These are phyloP conservation scores for Coemansia umbellata DNA, from an alignment of 192 early-diverging fungal species.

Conservation along the genomic window DNA sequence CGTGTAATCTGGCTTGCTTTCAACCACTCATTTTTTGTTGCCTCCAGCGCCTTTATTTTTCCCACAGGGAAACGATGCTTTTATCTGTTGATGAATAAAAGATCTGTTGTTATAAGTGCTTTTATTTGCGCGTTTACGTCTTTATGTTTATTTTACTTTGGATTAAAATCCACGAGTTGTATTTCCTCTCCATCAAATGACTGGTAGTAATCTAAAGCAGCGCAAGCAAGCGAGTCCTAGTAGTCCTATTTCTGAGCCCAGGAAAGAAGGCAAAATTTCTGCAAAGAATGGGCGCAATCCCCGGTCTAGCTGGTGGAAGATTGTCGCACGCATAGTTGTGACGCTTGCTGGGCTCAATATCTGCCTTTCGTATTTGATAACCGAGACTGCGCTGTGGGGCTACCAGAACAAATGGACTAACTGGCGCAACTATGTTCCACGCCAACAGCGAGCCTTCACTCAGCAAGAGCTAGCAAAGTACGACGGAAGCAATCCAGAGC, in stretches of 20 bases:
- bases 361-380: conserved; percentile 62
- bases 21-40: too few relatives aligned
- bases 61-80: too few relatives aligned
- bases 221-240: not conserved
- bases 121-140: too few relatives aligned
- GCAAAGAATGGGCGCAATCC: not conserved
- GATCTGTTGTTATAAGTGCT: too few relatives aligned
- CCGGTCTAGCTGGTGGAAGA: conserved; percentile 34
- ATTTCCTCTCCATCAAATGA: too few relatives aligned
- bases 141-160: too few relatives aligned
- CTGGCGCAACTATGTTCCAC: conserved; percentile 65
- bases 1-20: too few relatives aligned
- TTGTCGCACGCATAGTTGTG: conserved; percentile 26
- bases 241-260: not conserved
- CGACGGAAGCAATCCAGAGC: conserved; percentile 76
- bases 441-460: conserved; percentile 65
- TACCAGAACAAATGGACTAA: conserved; percentile 69
- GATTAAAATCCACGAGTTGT: too few relatives aligned
- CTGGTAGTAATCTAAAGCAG: conserved; percentile 21
- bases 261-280: not conserved
- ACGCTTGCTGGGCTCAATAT: conserved; percentile 36
- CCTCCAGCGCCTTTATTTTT: too few relatives aligned
- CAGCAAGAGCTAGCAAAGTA: conserved; percentile 72
- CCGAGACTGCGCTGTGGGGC: conserved; percentile 75
- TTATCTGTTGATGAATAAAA: too few relatives aligned